Conservation (phyloP, 371 early-diverging fungal species). For the Mucor racemosus region DNA sequence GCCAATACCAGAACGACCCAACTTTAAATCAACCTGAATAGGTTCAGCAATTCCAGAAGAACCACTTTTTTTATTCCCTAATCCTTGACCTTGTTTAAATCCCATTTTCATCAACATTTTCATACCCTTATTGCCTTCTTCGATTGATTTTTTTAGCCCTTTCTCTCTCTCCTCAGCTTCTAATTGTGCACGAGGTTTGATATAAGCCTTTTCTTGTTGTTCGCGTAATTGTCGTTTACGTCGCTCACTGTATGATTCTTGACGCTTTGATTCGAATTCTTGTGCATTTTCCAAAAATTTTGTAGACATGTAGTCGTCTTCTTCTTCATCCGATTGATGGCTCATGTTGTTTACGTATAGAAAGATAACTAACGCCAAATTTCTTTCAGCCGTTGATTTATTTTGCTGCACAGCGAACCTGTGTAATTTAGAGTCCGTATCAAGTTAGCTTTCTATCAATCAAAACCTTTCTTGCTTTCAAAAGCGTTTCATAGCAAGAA, state of each 20-base stretch:
- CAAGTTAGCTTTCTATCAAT: no score
- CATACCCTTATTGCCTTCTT: conserved; percentile 67
- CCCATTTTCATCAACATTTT: conserved; percentile 76
- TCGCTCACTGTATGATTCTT: conserved; percentile 49
- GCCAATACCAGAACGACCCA: conserved; percentile 53
- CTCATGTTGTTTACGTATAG: background rate
- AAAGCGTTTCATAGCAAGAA: no score
- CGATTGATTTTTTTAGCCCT: conserved; percentile 54
- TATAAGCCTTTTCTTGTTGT: conserved; percentile 47
- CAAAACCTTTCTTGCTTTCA: no score
- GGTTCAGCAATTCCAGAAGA: conserved; percentile 43
- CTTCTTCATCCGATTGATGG: conserved; percentile 29
- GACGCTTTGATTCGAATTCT: conserved; percentile 30
- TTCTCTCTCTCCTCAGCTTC: conserved; percentile 60
- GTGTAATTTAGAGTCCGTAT: no score
- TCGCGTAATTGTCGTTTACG: conserved; percentile 52
- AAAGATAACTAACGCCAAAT: no score
- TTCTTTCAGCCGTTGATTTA: no score
- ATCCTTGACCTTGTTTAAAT: conserved; percentile 59
- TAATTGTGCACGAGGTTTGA: conserved; percentile 51
- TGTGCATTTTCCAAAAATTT: conserved; percentile 53
- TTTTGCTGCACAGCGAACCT: no score
- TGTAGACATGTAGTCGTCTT: conserved; percentile 69
- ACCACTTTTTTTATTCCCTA: conserved; percentile 24
- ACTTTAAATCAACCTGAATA: conserved; percentile 53